Conservation (phyloP, 2,329 filamentous ascomycete genomes). For the Neonectria sp. region DNA sequence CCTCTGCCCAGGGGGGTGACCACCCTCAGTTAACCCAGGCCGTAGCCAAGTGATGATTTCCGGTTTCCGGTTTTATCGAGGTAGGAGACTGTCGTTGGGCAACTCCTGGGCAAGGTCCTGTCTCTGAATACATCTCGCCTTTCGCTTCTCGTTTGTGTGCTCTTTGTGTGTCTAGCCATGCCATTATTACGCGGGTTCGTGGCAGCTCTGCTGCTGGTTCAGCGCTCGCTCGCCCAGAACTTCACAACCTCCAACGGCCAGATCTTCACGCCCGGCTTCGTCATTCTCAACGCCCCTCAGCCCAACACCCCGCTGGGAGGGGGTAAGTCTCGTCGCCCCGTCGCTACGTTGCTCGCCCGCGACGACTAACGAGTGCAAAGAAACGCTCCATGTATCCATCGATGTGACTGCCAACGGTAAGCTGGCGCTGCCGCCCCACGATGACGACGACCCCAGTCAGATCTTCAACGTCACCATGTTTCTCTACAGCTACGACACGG, state of each 20-base stretch:
- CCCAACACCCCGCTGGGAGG: conserved; percentile 75
- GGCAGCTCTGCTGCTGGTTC: conserved; percentile 42
- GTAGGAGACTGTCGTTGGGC: conserved; percentile 25
- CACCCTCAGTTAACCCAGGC: conserved; percentile 3
- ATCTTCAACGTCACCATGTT: conserved; percentile 78
- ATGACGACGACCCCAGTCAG: conserved; percentile 66
- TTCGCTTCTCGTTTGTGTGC: background rate
- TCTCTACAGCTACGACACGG: conserved; percentile 74
- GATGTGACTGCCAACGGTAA: conserved; percentile 78
- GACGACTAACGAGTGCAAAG: conserved; percentile 49
- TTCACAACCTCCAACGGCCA: conserved; percentile 76
- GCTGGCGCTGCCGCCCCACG: conserved; percentile 71
- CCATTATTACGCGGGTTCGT: conserved; percentile 26
- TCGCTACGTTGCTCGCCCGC: background rate
- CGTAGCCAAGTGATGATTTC: conserved; percentile 26
- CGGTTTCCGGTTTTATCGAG: conserved; percentile 35
- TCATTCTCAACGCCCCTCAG: conserved; percentile 76
- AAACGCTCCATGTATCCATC: conserved; percentile 74
- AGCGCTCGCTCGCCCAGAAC: conserved; percentile 52
- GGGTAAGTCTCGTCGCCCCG: conserved; percentile 58
- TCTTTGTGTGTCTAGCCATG: conserved; percentile 19
- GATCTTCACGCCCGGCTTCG: conserved; percentile 79
- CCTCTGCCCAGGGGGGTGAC: conserved; percentile 27
- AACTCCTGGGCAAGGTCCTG: conserved; percentile 10
- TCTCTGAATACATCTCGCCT: conserved; percentile 8